Conservation (phyloP, 2,329 filamentous ascomycete genomes). For the Fusarium sp. region DNA sequence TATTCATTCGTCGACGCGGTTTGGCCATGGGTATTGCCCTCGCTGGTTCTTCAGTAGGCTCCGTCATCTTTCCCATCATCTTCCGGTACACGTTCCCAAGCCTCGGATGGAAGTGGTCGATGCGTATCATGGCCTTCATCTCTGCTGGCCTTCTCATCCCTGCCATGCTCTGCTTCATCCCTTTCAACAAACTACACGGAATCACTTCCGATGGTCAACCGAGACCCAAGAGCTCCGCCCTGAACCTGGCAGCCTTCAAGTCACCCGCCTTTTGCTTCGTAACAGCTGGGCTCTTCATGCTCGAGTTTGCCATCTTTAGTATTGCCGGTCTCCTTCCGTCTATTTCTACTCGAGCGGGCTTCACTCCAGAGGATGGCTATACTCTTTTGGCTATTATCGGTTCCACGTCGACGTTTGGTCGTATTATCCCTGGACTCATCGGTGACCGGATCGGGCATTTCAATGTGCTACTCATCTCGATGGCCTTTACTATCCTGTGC, state of each 20-base stretch:
- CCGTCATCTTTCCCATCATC: conserved; percentile 50
- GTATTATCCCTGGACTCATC: conserved; percentile 56
- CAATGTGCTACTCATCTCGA: conserved; percentile 47
- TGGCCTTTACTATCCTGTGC: conserved; percentile 51
- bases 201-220: conserved; percentile 6
- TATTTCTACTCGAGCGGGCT: conserved; percentile 52
- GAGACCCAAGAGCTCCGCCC: conserved; percentile 28
- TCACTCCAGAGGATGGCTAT: conserved; percentile 54
- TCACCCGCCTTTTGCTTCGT: conserved; percentile 56
- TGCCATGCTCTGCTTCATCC: conserved; percentile 49
- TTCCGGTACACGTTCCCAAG: conserved; percentile 44
- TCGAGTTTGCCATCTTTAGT: conserved; percentile 62
- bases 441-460: conserved; percentile 59
- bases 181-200: conserved; percentile 42
- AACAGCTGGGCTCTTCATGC: conserved; percentile 55
- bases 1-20: conserved; percentile 41
- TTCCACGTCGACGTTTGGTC: conserved; percentile 54
- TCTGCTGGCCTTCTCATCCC: conserved; percentile 43
- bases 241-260: conserved; percentile 56
- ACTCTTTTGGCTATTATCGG: conserved; percentile 59
- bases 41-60: conserved; percentile 44
- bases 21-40: conserved; percentile 43
- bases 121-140: conserved; percentile 47
- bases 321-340: conserved; percentile 60
- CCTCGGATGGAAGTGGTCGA: conserved; percentile 51